Base-by-base conservation (phyloP, 768 basidiomycete genomes). In the Boletus rufocinnamomeus region DNA sequence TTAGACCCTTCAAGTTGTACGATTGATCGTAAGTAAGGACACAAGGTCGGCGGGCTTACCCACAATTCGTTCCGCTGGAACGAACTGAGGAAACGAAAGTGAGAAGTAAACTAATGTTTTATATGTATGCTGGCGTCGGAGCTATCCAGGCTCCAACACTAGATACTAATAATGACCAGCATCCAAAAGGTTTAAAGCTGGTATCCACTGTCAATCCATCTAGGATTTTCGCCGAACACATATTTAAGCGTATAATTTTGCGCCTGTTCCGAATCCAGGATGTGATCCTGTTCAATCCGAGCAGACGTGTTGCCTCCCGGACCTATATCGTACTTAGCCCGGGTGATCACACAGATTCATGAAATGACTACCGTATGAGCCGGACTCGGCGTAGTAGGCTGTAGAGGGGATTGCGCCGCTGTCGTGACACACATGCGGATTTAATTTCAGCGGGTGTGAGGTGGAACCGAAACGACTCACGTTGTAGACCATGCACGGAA, bases 191-290 rank as follows among this genome's bases (percentile, higher is more conserved):
- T 34, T 58, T 40, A 54, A n/a, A 21, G 70, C 21, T 67, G 41
- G 61, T 86, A 86, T 0, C 52, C 66, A 61, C 69, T 79, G 62
- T 88, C 86, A 50, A 87, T 82, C 86, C 85, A 88, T 17, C 58
- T 45, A 0, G 84, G 83, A 27, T 49, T 72, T 50, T 74, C 83
- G 1, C 75, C 63, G 63, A 87, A 85, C n/a, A 86, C 82, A 5
- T 76, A 69, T 52, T 79, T 68, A 14, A 87, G 57, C 1, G 78
- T 80, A 62, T 81, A 83, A 5, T 70, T 38, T 0, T 47, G 3
- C 0, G 54, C 57, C 47, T 63, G 3, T 4, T n/a, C 35, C 2
- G 16, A 6, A 46, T 68, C 78, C 49, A 87, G 69, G 47, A 84
- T 69, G 65, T 82, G 82, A 41, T 83, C 82, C 25, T 79, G 60